These are phyloP conservation scores for Capsicum chinense DNA, from an alignment of 257 asterid genomes.

Conservation along the genomic window DNA sequence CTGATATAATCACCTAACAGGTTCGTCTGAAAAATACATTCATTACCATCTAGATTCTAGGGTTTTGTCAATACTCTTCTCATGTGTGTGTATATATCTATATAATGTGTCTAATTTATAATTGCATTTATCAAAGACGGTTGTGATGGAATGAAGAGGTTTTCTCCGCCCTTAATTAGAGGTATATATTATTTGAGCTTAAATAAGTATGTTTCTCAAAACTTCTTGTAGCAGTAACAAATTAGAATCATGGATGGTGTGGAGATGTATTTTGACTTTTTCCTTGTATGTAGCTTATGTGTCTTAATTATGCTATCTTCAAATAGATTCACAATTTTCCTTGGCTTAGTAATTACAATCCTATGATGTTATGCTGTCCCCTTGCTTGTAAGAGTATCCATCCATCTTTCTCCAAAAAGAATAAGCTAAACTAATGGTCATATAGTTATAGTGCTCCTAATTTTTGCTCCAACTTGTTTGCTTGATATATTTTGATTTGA, in stretches of 20 bases:
- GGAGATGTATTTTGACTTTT: not conserved
- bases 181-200: not conserved
- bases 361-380: not conserved
- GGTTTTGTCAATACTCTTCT: not conserved
- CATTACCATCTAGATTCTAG: not conserved
- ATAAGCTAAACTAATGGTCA: not conserved
- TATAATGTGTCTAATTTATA: not conserved
- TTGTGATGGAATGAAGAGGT: not conserved
- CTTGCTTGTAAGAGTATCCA: not conserved
- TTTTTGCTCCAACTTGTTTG: too few species aligned
- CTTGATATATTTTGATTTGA: too few species aligned
- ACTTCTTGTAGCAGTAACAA: not conserved
- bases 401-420: not conserved
- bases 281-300: not conserved
- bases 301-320: not conserved
- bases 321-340: not conserved
- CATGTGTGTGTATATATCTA: too few species aligned
- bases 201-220: not conserved
- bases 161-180: not conserved
- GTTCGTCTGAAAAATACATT: not conserved
- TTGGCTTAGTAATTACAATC: not conserved
- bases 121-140: not conserved
- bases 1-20: not conserved
- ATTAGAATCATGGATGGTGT: not conserved
- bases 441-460: not conserved